Evolutionary conservation across 2,329 filamentous ascomycete genomes (phyloP).

Genomic region (Rhinocladiella similis): DNA sequence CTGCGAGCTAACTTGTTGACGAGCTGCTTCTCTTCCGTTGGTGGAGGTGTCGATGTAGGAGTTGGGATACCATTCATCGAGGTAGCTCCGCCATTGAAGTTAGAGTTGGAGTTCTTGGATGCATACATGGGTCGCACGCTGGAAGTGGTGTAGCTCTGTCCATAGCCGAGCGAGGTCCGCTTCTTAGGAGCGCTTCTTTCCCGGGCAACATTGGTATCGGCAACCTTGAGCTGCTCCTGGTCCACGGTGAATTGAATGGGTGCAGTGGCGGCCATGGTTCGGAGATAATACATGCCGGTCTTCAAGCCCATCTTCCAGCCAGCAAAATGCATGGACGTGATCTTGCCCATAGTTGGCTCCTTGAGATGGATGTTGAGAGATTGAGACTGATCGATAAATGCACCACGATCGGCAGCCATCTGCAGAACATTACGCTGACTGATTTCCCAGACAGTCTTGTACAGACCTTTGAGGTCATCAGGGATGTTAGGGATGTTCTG

Average conservation of each 20-base stretch:
- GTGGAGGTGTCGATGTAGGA: conserved; percentile 66
- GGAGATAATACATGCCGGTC: conserved; percentile 99
- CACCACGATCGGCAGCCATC: conserved; percentile 97
- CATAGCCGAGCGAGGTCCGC: conserved; percentile 64
- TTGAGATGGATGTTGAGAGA: conserved; percentile 99
- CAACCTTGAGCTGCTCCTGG: conserved; percentile 87
- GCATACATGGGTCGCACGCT: conserved; percentile 69
- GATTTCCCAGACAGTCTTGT: conserved; percentile 99
- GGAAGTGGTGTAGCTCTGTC: conserved; percentile 55
- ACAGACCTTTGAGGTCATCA: conserved; percentile 89
- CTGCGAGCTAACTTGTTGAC: conserved; percentile 31
- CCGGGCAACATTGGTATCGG: conserved; percentile 75
- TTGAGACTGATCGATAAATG: conserved; percentile 98
- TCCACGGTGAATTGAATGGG: conserved; percentile 99
- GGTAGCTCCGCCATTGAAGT: conserved; percentile 37
- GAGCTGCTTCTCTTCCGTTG: conserved; percentile 55
- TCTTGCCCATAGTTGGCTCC: conserved; percentile 99
- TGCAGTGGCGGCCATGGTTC: conserved; percentile 92
- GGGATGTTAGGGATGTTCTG: conserved; percentile 98
- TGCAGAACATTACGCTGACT: conserved; percentile 93
- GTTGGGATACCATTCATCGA: conserved; percentile 66
- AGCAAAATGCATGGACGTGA: conserved; percentile 98
- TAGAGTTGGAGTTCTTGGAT: conserved; percentile 45
- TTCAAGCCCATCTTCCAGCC: conserved; percentile 99
- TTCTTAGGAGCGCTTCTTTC: conserved; percentile 58